Conservation (phyloP, 2,329 filamentous ascomycete genomes). For the Ophioceras dolichostomum region DNA sequence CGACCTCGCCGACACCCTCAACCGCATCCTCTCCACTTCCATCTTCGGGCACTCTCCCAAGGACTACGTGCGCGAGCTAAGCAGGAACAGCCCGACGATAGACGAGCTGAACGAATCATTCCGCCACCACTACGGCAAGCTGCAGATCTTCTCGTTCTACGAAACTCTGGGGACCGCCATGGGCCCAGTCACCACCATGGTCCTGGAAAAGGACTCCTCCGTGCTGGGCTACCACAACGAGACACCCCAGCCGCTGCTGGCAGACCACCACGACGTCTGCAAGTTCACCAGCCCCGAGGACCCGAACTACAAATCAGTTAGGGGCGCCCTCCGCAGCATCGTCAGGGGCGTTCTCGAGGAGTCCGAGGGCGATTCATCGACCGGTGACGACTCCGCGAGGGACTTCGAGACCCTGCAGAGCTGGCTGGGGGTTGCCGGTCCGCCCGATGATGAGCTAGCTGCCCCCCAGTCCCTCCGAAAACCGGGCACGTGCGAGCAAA, state of each 20-base stretch:
- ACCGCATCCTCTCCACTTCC: conserved; percentile 8
- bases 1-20: conserved; percentile 11
- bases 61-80: conserved; percentile 15
- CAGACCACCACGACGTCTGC: conserved; percentile 18
- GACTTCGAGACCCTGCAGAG: neutral
- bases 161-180: conserved; percentile 15
- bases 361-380: too few relatives aligned
- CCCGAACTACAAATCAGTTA: conserved; percentile 10
- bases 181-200: conserved; percentile 6
- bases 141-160: conserved; percentile 22
- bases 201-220: conserved; percentile 15
- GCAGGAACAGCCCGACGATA: conserved; percentile 8
- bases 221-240: conserved; percentile 16
- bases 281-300: conserved; percentile 13
- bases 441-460: conserved; percentile 5
- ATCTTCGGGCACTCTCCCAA: conserved; percentile 9
- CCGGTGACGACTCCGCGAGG: neutral
- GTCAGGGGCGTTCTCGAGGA: too few relatives aligned
- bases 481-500: conserved; percentile 6
- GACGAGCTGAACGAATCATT: conserved; percentile 21
- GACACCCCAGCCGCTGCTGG: conserved; percentile 10
- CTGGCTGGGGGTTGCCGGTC: neutral
- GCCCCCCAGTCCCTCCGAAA: conserved; percentile 3
- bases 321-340: conserved; percentile 7
- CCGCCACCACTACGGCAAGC: conserved; percentile 12